Evolutionary conservation across 768 basidiomycete genomes (phyloP), one percentile per base, ranked within the genome.

Genomic region (Termitomyces sp.): DNA sequence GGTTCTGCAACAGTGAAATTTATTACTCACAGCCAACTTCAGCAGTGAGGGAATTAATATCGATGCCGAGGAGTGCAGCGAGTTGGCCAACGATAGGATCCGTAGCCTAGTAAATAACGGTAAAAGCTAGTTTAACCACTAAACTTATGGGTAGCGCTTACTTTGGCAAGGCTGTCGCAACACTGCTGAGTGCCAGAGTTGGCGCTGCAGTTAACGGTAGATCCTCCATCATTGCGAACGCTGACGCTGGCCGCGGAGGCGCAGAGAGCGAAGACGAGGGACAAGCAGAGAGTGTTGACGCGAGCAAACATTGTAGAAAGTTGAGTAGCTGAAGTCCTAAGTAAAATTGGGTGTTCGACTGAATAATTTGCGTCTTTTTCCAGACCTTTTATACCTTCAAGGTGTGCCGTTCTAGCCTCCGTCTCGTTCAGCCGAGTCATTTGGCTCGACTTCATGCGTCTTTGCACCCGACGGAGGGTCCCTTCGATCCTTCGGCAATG

Each of bases 241-340:
- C 42, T 18, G 18, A 63, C 54, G 28, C 22, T 63, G 15, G 62
- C 59, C 36, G 58, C 58, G 44, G 60, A 60, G 28, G 62, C 62
- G 57, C 62, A 63, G 59, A 66, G 54, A 39, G 59, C 62, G 60
- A 66, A 46, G 64, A 59, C 11, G 40, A 65, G 46, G 44, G 60
- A 50, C 45, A 63, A 58, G 60, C 53, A 63, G 22, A 63, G 50
- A 38, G 57, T 44, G 44, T 55, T 42, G 50, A 59, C n/a, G 40
- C 62, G 65, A 61, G 54, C 49, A 39, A 61, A 59, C 65, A 66
- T 66, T 20, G 40, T 28, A 4, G 4, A 28, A 28, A 28, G 28
- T 2, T 4, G 28, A 28, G 28, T 28, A 28, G 28, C 28, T 56
- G 57, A 22, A 16, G 42, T 58, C 55, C 12, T 51, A 44, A 61